Base-by-base conservation (phyloP, 345 rosid genomes). In the Eucalyptus rudis region DNA sequence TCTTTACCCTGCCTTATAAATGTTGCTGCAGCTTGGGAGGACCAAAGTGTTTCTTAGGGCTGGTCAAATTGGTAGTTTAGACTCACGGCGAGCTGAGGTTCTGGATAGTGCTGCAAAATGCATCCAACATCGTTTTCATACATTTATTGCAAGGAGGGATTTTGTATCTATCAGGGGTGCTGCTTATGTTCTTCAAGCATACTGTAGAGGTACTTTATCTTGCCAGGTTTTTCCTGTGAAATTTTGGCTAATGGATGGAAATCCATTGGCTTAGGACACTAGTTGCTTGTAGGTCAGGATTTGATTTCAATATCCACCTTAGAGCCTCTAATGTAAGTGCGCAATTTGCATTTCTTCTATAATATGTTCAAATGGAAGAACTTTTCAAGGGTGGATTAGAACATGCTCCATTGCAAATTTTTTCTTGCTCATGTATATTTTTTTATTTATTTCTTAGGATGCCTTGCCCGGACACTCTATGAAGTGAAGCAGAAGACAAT, bases 21-120 rank as follows among this genome's bases (percentile, higher is more conserved):
- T 84, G 88, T 56, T 89, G 86, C 86, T 51, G 91, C 94, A 98
- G 99, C 91, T 97, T 92, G 99, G 99, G n/a, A 94, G 89, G 94
- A 95, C 95, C 81, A 98, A 97, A 92, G 99, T 98, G 79, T 98
- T 96, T 92, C 98, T 98, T 66, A 94, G 99, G 92, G 97, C 99
- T 91, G 98, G 99, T 90, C 99, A 98, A 93, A 97, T 98, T 92
- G 99, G 99, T 64, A 91, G 95, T 90, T 94, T 98, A 88, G 99
- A 98, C 90, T 92, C 94, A 13, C 96, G 92, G 84, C 93, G 99
- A 86, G 94, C 98, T 84, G 98, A 96, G 95, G 96, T 96, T 91
- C 95, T 98, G 89, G 97, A 98, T 89, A 90, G 86, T 92, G 95
- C 99, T 92, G 97, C 98, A 86, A 95, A 93, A 93, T 66, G 92